A percentile compares a stretch with the other conserved stretches of the same genome.
phyloP scores from a whole-genome alignment of 1,284 basidiomycete genomes.

The Ganoderma lucidum region DNA sequence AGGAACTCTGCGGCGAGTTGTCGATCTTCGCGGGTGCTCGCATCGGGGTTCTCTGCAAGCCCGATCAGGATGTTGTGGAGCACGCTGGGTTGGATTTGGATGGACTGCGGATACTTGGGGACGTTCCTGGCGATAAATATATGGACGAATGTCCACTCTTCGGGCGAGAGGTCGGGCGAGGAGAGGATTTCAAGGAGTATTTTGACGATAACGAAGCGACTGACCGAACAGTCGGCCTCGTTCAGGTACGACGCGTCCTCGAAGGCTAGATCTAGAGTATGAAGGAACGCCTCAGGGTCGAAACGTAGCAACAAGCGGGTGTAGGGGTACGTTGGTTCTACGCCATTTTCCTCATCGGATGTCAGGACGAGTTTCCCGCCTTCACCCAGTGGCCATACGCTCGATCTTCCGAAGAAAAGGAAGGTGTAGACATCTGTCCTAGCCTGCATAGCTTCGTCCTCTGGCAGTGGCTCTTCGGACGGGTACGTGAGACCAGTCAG shows the following conservation, averaged over 20 bases:
- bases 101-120: conserved; percentile 95
- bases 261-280: conserved; percentile 93
- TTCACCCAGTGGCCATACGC: conserved; percentile 79
- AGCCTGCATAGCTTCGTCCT: conserved; percentile 70
- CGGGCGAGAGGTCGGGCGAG: conserved; percentile 60
- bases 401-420: conserved; percentile 85
- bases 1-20: conserved; percentile 96
- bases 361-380: conserved; percentile 80
- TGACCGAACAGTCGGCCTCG: conserved; percentile 71
- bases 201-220: conserved; percentile 85
- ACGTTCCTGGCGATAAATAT: conserved; percentile 98
- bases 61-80: conserved; percentile 82
- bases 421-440: conserved; percentile 82
- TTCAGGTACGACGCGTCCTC: conserved; percentile 94
- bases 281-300: conserved; percentile 94
- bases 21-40: conserved; percentile 87
- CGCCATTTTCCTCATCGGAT: conserved; percentile 71
- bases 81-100: conserved; percentile 69
- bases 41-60: conserved; percentile 78
- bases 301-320: conserved; percentile 85
- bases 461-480: conserved; percentile 75
- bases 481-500: conserved; percentile 92
- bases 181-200: conserved; percentile 85
- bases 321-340: conserved; percentile 90
- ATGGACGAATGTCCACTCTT: conserved; percentile 85